Evolutionary conservation across 306 rosid species (phyloP), one percentile per base, ranked within the genome.

Genomic region (Cicer arietinum): DNA sequence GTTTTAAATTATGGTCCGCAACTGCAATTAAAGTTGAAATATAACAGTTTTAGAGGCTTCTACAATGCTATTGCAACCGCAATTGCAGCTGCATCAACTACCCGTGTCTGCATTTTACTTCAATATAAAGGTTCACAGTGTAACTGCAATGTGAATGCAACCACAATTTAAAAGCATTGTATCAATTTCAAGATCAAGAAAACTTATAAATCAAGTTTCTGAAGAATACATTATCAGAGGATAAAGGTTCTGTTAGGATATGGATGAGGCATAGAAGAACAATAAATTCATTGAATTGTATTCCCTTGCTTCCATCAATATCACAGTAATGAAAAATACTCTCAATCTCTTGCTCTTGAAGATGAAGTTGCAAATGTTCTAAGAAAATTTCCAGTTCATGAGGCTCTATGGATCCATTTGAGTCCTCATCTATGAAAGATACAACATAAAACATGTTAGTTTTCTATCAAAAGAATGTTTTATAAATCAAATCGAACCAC

Each of bases 181-280:
- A 20, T 41, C 62, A 71, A 62, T 41, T 75, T 76, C 66, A 48
- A 64, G 35, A 53, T 71, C 43, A 81, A 73, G 51, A 81, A 53
- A 35, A 78, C 11, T 69, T 2, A 63, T 30, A 30, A 8, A 76
- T 58, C 7, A 44, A 81, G 81, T 51, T 61, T 67, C 44, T 10
- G 41, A 61, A 30, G 73, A 65, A 6, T 90, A 90, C 98, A 16
- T 57, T 76, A 54, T 85, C 44, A 42, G 88, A 62, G 48, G 86
- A 73, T 69, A 86, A 69, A 67, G 85, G 81, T 66, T 88, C 89
- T 80, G 86, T 84, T 67, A 90, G 80, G 77, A 91, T 86, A 86
- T 94, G 93, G 50, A 91, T 79, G 75, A 94, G 94, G 75, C 97
- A 94, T 9, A 94, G 87, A 65, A 91, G 98, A 76, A 89, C 97